Percentiles rank a stretch among this genome's conserved stretches.
phyloP scores from a whole-genome alignment of 2,329 filamentous ascomycete species.

The Plectosphaerella sp. region DNA sequence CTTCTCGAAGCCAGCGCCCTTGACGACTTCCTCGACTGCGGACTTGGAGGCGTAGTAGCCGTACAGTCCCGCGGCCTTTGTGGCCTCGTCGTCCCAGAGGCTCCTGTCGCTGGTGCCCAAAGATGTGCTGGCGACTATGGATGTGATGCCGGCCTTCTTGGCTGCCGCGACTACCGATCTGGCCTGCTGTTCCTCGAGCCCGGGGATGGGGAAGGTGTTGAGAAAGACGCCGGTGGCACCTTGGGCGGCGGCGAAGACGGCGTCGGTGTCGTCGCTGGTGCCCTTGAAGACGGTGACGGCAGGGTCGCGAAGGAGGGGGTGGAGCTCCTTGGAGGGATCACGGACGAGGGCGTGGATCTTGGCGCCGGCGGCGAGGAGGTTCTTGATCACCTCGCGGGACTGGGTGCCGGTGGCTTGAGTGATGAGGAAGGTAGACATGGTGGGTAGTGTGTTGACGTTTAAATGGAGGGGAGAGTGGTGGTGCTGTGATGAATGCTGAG shows the following conservation, averaged over 20 bases:
- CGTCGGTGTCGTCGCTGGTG: conserved; percentile 25
- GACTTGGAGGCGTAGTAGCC: conserved; percentile 32
- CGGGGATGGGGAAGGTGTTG: conserved; percentile 19
- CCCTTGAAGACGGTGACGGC: conserved; percentile 29
- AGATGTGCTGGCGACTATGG: conserved; percentile 20
- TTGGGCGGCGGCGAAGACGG: conserved; percentile 22
- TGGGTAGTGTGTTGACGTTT: neutral
- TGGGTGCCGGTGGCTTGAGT: conserved; percentile 30
- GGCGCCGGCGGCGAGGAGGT: conserved; percentile 26
- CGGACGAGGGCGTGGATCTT: conserved; percentile 31
- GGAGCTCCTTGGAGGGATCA: conserved; percentile 21
- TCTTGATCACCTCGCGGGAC: conserved; percentile 20
- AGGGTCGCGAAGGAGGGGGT: conserved; percentile 15
- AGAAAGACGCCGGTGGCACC: conserved; percentile 27
- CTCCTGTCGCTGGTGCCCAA: conserved; percentile 11
- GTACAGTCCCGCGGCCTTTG: conserved; percentile 9
- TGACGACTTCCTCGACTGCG: conserved; percentile 26
- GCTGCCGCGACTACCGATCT: conserved; percentile 23
- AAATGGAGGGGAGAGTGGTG: too few species aligned
- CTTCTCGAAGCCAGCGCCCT: conserved; percentile 17
- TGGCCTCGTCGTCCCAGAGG: conserved; percentile 17
- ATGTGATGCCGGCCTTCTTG: conserved; percentile 24
- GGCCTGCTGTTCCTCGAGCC: conserved; percentile 23
- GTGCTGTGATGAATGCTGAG: too few species aligned
- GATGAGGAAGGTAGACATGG: conserved; percentile 27